A percentile compares a stretch with the other conserved stretches of the same genome.
phyloP scores from a whole-genome alignment of 352 stramenopile genomes.

The Globisporangium megalacanthum region DNA sequence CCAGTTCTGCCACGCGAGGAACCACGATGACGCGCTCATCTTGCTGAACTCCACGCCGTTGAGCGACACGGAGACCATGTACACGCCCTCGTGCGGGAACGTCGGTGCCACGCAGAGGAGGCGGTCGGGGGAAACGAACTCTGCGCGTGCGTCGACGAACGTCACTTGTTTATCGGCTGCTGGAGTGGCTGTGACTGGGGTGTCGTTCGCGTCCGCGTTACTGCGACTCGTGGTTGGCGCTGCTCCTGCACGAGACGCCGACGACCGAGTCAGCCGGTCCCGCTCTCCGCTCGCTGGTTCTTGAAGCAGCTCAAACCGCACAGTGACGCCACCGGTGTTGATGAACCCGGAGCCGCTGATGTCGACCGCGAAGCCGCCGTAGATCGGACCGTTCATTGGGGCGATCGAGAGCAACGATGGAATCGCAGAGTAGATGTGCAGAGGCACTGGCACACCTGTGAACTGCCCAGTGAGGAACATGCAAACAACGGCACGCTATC shows the following conservation, averaged over 20 bases:
- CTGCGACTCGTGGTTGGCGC: not conserved
- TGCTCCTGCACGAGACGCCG: not conserved
- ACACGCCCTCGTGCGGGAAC: conserved; percentile 64
- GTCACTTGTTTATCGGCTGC: not conserved
- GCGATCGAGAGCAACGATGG: conserved; percentile 33
- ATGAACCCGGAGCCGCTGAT: conserved; percentile 62
- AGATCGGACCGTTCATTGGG: conserved; percentile 73
- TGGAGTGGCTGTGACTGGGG: conserved; percentile 1
- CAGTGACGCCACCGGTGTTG: conserved; percentile 47
- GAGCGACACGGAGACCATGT: conserved; percentile 51
- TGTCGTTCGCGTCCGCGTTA: not conserved
- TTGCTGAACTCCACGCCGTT: conserved; percentile 66
- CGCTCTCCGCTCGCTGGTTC: not conserved
- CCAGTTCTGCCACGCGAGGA: conserved; percentile 83
- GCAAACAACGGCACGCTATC: not conserved
- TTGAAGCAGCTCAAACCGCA: conserved; percentile 57
- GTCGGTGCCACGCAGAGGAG: conserved; percentile 39
- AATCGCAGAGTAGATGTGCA: conserved; percentile 50
- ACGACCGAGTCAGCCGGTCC: not conserved
- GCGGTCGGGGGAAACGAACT: conserved; percentile 43
- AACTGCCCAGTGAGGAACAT: conserved; percentile 24
- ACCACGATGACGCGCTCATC: conserved; percentile 52
- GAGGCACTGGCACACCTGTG: conserved; percentile 35
- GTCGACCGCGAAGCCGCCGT: conserved; percentile 53
- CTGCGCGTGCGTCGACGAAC: conserved; percentile 13